These are phyloP conservation scores for Globisporangium uncinulatum DNA, from an alignment of 352 stramenopile genomes.

Conservation along the genomic window DNA sequence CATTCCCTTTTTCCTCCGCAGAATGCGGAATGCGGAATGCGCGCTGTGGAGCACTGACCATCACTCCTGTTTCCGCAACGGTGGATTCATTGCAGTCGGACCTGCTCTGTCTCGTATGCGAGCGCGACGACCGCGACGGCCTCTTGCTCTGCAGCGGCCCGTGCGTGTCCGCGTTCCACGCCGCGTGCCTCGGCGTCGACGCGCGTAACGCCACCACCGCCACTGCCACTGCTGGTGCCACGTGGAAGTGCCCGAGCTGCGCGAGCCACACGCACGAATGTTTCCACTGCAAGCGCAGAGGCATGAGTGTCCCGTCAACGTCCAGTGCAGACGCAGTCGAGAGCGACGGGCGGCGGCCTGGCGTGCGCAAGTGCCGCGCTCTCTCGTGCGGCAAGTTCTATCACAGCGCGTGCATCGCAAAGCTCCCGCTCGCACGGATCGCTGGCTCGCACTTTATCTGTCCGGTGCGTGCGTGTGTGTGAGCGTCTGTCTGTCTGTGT, in stretches of 20 bases:
- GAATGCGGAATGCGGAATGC: not conserved
- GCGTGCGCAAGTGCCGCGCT: slow-evolving; percentile 70
- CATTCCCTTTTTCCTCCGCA: not conserved
- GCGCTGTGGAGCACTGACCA: not conserved
- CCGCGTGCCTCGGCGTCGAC: slow-evolving; percentile 27
- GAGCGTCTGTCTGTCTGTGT: not conserved
- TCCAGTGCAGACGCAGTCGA: too few relatives aligned
- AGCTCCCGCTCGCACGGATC: slow-evolving; percentile 69
- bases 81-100: slow-evolving; percentile 24
- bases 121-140: slow-evolving; percentile 48
- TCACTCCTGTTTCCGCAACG: not conserved
- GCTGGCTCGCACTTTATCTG: slow-evolving; percentile 82
- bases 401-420: slow-evolving; percentile 74
- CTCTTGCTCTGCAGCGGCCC: slow-evolving; percentile 51
- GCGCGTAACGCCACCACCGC: not conserved
- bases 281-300: slow-evolving; percentile 75
- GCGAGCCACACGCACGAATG: slow-evolving; percentile 51
- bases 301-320: slow-evolving; percentile 15
- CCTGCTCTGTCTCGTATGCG: slow-evolving; percentile 65
- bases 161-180: slow-evolving; percentile 74
- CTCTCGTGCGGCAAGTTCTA: slow-evolving; percentile 85
- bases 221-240: not conserved
- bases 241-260: slow-evolving; percentile 65
- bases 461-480: slow-evolving; percentile 24
- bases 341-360: slow-evolving; percentile 12